phyloP scores from a whole-genome alignment of 225 moss, liverwort and hornwort species.

The Marchantia paleacea region DNA sequence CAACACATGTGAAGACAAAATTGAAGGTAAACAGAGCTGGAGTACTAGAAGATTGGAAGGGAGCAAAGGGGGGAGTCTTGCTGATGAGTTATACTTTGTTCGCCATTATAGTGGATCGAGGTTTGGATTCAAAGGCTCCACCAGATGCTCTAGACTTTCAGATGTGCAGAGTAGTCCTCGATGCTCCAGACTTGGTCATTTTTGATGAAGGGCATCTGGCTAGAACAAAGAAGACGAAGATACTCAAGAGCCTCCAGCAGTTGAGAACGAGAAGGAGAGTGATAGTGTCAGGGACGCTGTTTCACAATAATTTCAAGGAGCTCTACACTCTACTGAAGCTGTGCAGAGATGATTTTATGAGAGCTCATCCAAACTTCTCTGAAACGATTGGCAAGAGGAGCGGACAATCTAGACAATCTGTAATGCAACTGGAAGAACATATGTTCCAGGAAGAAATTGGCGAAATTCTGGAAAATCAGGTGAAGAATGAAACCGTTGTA shows the following conservation, averaged over 20 bases:
- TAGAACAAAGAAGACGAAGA: constrained; percentile 58
- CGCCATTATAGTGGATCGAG: constrained; percentile 47
- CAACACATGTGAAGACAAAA: background rate
- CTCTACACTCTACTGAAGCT: constrained; percentile 75
- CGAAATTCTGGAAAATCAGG: constrained; percentile 31
- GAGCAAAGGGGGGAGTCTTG: constrained; percentile 62
- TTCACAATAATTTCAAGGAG: constrained; percentile 91
- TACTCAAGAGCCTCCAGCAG: constrained; percentile 53
- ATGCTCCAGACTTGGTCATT: constrained; percentile 61
- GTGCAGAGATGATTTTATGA: constrained; percentile 76
- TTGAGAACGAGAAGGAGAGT: constrained; percentile 73
- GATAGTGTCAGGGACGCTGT: constrained; percentile 80
- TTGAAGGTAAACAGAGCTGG: constrained; percentile 23
- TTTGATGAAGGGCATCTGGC: constrained; percentile 88
- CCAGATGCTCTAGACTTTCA: constrained; percentile 21
- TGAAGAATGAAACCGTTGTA: constrained; percentile 27
- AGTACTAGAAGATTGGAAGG: constrained; percentile 50
- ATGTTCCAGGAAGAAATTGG: constrained; percentile 41
- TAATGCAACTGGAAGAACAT: constrained; percentile 26
- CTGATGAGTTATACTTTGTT: constrained; percentile 60
- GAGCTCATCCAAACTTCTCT: constrained; percentile 21
- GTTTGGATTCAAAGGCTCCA: constrained; percentile 15
- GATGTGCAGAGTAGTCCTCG: constrained; percentile 28
- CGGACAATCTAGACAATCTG: background rate
- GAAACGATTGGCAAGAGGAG: background rate